phyloP scores from a whole-genome alignment of 2,329 filamentous ascomycete species.

The Sclerotinia sclerotiorum region DNA sequence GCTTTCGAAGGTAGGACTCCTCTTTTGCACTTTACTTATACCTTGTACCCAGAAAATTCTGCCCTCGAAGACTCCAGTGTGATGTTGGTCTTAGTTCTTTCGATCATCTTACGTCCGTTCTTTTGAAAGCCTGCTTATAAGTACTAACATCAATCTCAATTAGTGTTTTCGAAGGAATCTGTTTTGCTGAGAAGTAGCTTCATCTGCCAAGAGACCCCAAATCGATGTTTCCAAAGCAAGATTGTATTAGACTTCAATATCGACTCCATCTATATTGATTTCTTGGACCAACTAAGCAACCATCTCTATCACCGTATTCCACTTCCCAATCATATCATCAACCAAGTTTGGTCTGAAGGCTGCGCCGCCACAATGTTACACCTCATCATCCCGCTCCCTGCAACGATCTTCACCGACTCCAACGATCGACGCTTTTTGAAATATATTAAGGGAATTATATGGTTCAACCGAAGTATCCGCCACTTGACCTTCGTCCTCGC shows the following conservation, averaged over 20 bases:
- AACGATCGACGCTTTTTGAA: background rate
- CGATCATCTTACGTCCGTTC: background rate
- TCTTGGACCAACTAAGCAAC: background rate
- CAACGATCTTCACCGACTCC: background rate
- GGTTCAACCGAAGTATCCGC: background rate
- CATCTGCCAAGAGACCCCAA: background rate
- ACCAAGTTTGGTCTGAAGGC: background rate
- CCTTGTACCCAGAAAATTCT: background rate
- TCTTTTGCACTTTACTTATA: too few relatives aligned
- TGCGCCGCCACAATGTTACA: background rate
- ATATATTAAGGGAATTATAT: background rate
- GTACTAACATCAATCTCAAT: background rate
- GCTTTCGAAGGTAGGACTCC: background rate
- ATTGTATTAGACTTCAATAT: background rate
- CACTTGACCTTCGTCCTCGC: background rate
- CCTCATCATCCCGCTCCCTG: background rate
- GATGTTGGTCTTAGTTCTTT: too few relatives aligned
- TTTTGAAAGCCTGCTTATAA: background rate
- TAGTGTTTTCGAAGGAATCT: background rate
- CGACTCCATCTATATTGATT: background rate
- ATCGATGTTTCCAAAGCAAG: background rate
- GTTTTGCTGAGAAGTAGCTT: background rate
- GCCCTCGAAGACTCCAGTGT: background rate
- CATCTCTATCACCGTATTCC: fast-evolving
- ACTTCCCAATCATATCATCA: background rate